Evolutionary conservation across 176 grass and related monocot genomes (phyloP).

Genomic region (Phragmites australis): DNA sequence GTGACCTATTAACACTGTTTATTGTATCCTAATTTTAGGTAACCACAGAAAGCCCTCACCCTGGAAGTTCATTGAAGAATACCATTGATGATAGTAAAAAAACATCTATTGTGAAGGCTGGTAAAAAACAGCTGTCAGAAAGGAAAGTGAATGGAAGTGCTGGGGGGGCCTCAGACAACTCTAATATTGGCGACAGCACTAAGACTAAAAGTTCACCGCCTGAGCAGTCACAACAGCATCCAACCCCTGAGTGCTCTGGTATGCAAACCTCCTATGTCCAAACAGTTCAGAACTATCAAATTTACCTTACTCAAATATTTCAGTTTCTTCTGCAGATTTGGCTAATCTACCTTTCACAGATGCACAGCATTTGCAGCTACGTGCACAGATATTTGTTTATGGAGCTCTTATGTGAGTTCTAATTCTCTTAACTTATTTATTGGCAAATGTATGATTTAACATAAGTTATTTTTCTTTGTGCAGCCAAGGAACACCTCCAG

Average conservation of each 20-base stretch:
- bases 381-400: conserved; percentile 97
- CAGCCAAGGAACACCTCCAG: conserved; percentile 90
- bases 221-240: conserved; percentile 46
- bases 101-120: conserved; percentile 6
- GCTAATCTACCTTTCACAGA: conserved; percentile 82
- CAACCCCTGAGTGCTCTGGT: conserved; percentile 44
- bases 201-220: conserved; percentile 34
- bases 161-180: conserved; percentile 29
- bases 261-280: conserved; percentile 46
- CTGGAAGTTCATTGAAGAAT: conserved; percentile 43
- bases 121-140: conserved; percentile 42
- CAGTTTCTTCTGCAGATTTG: conserved; percentile 51
- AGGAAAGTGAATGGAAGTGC: conserved; percentile 55
- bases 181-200: conserved; percentile 32
- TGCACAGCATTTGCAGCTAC: conserved; percentile 82
- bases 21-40: conserved; percentile 48
- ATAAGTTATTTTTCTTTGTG: conserved; percentile 43
- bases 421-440: conserved; percentile 33
- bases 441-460: conserved; percentile 22
- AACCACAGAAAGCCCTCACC: conserved; percentile 44
- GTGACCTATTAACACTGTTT: conserved; percentile 29
- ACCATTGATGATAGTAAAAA: conserved; percentile 47
- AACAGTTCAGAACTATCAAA: conserved; percentile 38
- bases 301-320: conserved; percentile 58
- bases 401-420: conserved; percentile 94